A percentile compares a stretch with the other conserved stretches of the same genome.
phyloP scores from a whole-genome alignment of 2,329 filamentous ascomycete species.

The Tolypocladium album region DNA sequence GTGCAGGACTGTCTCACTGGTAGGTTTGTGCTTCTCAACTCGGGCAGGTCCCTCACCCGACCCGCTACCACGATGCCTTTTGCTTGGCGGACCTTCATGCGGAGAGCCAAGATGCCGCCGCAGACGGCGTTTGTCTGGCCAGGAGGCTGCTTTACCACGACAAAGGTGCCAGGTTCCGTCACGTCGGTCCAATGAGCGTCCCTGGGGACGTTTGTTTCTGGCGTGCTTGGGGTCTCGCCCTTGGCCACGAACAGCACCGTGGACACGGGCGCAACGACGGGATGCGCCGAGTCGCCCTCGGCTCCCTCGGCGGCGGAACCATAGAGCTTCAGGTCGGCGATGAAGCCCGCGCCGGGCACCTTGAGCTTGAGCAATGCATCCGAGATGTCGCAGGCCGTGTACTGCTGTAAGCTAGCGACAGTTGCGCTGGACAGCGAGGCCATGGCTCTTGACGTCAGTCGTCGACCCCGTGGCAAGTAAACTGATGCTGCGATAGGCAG shows the following conservation, averaged over 20 bases:
- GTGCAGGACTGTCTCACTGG: constrained; percentile 32
- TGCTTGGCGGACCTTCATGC: constrained; percentile 53
- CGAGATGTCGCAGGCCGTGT: constrained; percentile 50
- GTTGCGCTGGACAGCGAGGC: constrained; percentile 8
- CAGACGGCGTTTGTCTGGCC: constrained; percentile 59
- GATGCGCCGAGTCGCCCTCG: too few relatives aligned
- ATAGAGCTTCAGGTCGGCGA: constrained; percentile 42
- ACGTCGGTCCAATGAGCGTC: constrained; percentile 60
- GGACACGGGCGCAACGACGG: constrained; percentile 46
- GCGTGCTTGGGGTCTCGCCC: constrained; percentile 22
- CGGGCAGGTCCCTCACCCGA: constrained; percentile 53
- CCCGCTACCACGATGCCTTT: constrained; percentile 57
- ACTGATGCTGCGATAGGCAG: neutral
- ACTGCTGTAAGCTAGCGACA: constrained; percentile 20
- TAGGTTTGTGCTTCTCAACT: constrained; percentile 43
- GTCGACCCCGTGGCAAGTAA: neutral
- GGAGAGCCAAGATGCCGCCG: constrained; percentile 65
- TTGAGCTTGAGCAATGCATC: constrained; percentile 64
- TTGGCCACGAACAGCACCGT: constrained; percentile 56
- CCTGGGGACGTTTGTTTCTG: constrained; percentile 38
- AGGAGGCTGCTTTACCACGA: constrained; percentile 54
- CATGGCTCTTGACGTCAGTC: neutral
- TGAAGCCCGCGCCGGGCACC: constrained; percentile 53
- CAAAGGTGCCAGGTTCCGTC: constrained; percentile 46
- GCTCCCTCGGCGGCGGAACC: constrained; percentile 13